Base-by-base conservation (phyloP, 78 protist species). In the Planoprotostelium fungivorum region DNA sequence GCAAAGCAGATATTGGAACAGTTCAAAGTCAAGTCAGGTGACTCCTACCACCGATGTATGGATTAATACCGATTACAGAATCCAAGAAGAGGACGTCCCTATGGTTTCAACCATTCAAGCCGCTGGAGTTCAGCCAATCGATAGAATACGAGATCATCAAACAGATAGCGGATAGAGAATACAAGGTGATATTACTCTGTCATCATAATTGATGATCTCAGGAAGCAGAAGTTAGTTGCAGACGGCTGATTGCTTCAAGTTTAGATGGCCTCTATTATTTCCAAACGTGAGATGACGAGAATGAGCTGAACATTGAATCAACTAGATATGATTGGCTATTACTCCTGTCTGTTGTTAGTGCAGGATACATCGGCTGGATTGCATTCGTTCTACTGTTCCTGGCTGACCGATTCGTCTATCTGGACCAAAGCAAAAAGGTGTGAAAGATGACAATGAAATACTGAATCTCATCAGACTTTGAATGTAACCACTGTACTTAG, bases 341-440 rank as follows among this genome's bases (percentile, higher is more conserved):
- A 63, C 87, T 96, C 16, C 90, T 93, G 95, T 34, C 96, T 0
- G 84, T 91, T 0, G 89, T 96, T n/a, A 88, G 93, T 0, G 31
- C 90, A 36, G 98, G 96, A 29, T 96, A 95, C 63, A 38, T 93
- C 87, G 93, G 92, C 34, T 96, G 96, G 96, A 90, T 91, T n/a
- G 88, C 89, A 0, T 91, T 89, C 28, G 63, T 94, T 0, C 38
- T 86, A 35, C 84, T 91, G 1, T 94, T 90, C 36, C 92, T 89
- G 0, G 29, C n/a, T n/a, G n/a, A n/a, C n/a, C n/a, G n/a, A n/a
- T n/a, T n/a, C n/a, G n/a, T n/a, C n/a, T n/a, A n/a, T n/a, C n/a
- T n/a, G n/a, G n/a, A n/a, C n/a, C n/a, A n/a, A n/a, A n/a, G n/a
- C n/a, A n/a, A n/a, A n/a, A n/a, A n/a, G n/a, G n/a, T n/a, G n/a